These are phyloP conservation scores for Chalciporus piperatus DNA, from an alignment of 768 basidiomycete species.

Conservation along the genomic window DNA sequence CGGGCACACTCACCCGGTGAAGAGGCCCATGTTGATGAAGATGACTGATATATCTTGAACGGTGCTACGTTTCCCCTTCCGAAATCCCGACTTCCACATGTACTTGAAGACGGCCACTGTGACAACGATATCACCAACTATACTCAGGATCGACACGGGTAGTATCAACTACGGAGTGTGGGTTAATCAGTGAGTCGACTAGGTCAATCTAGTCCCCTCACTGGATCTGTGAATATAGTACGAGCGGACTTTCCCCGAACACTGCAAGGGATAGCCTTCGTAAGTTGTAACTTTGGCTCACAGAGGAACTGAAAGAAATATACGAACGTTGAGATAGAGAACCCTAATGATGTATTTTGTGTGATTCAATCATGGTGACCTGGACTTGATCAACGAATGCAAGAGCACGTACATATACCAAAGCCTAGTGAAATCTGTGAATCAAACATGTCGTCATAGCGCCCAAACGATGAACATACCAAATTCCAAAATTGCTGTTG, in stretches of 20 bases:
- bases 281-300: background rate
- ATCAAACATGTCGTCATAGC: background rate
- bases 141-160: background rate
- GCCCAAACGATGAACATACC: background rate
- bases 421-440: background rate
- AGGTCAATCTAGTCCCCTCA: background rate
- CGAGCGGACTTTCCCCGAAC: background rate
- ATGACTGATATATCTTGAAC: constrained; percentile 3
- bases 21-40: too few species aligned
- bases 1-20: too few species aligned
- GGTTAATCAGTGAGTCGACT: background rate
- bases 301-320: background rate
- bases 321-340: constrained; percentile 1
- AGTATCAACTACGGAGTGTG: constrained; percentile 1
- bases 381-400: background rate
- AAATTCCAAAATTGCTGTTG: background rate
- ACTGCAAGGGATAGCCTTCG: background rate
- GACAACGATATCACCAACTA: constrained; percentile 3
- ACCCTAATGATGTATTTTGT: background rate
- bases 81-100: constrained; percentile 18
- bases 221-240: background rate
- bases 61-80: background rate
- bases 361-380: background rate
- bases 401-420: constrained; percentile 8
- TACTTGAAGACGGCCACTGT: constrained; percentile 8